phyloP scores from a whole-genome alignment of 2,329 filamentous ascomycete genomes.

The Fusarium nygamai region DNA sequence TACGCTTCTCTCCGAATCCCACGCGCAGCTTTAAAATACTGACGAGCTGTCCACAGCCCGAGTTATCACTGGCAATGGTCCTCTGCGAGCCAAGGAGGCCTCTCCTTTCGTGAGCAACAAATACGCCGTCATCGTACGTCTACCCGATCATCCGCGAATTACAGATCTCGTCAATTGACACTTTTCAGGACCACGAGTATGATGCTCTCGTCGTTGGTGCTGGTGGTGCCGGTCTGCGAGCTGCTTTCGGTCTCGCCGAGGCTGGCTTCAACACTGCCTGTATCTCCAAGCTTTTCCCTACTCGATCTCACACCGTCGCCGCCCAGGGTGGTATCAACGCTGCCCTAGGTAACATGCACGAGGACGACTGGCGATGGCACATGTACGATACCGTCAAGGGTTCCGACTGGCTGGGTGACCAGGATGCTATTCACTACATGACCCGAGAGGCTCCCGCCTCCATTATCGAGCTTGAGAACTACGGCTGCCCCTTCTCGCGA shows the following conservation, averaged over 20 bases:
- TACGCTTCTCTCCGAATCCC: slow-evolving; percentile 54
- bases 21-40: slow-evolving; percentile 22
- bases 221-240: slow-evolving; percentile 82
- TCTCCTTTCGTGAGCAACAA: slow-evolving; percentile 86
- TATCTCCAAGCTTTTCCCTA: slow-evolving; percentile 88
- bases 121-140: slow-evolving; percentile 90
- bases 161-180: slow-evolving; percentile 36
- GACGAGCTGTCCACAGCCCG: slow-evolving; percentile 64
- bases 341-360: slow-evolving; percentile 93
- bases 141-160: background rate
- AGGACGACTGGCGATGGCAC: slow-evolving; percentile 99
- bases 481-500: slow-evolving; percentile 95
- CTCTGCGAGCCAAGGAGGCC: slow-evolving; percentile 92
- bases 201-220: slow-evolving; percentile 95
- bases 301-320: slow-evolving; percentile 85
- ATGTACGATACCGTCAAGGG: slow-evolving; percentile 99
- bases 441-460: slow-evolving; percentile 91
- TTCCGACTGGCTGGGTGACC: slow-evolving; percentile 96
- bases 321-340: slow-evolving; percentile 88
- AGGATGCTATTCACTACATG: slow-evolving; percentile 99
- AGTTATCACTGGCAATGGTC: slow-evolving; percentile 81
- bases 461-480: slow-evolving; percentile 95
- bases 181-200: slow-evolving; percentile 88
- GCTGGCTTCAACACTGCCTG: slow-evolving; percentile 91
- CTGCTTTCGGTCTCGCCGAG: slow-evolving; percentile 86